Conservation (phyloP, 345 rosid species). For the Eucalyptus sp. region DNA sequence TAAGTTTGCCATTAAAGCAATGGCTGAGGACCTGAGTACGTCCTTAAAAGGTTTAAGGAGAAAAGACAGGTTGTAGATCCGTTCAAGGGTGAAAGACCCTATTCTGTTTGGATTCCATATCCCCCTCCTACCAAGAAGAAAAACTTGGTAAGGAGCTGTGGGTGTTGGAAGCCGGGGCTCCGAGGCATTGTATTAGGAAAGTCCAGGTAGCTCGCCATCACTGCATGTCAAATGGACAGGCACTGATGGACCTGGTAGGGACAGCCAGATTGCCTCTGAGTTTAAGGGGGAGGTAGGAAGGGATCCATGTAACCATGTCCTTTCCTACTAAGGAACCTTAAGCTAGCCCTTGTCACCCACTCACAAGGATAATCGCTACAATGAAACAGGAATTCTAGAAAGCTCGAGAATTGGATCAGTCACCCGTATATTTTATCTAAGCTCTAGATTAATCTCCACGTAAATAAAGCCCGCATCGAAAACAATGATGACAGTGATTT, state of each 20-base stretch:
- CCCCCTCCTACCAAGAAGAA: not conserved
- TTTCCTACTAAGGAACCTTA: no score
- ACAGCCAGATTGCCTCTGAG: fast-evolving
- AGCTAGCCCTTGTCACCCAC: not conserved
- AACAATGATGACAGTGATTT: not conserved
- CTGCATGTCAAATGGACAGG: not conserved
- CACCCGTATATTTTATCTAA: not conserved
- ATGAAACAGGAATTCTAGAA: not conserved
- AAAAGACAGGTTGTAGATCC: fast-evolving
- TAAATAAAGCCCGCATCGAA: not conserved
- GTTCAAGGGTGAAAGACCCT: no score
- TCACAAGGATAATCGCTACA: not conserved
- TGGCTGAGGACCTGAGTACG: fast-evolving
- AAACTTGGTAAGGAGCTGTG: not conserved
- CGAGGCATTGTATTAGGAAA: fast-evolving
- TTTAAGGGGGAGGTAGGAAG: no score
- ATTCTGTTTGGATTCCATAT: no score
- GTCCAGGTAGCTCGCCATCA: not conserved
- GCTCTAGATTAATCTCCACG: not conserved
- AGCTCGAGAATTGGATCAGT: not conserved
- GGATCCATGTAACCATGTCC: no score
- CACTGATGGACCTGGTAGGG: not conserved
- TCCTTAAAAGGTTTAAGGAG: no score
- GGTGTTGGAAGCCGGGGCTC: fast-evolving
- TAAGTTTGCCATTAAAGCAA: not conserved